Base-by-base conservation (phyloP, 2,329 filamentous ascomycete genomes). In the Fusarium poae region DNA sequence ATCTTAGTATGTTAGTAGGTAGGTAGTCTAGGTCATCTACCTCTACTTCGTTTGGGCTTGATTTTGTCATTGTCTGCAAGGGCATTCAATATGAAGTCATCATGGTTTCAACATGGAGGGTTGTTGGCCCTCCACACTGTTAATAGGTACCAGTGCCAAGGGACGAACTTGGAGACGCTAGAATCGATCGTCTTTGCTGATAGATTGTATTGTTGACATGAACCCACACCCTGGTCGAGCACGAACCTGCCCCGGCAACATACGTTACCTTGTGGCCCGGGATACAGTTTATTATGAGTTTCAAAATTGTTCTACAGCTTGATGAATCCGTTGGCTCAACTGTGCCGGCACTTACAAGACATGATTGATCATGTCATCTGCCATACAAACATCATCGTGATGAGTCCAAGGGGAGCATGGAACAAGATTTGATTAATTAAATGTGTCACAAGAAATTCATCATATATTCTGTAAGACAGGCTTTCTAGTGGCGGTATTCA, bases 401-500 rank as follows among this genome's bases (percentile, higher is more conserved):
- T 30, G 11, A 45, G n/a, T 45, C 4, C 18, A 21, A n/a, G 18
- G 43, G 12, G 15, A 29, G 18, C 25, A 20, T 37, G 46, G 18
- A 11, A 21, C 32, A 18, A 16, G 9, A 9, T 16, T 30, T 8
- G 15, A 39, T 27, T 18, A 12, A 50, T 39, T 20, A 39, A 37
- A 27, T 7, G 13, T n/a, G n/a, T 48, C 46, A 54, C 32, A 32
- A 25, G 25, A 51, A 51, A 21, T 55, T 15, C 27, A 37, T n/a
- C 20, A 20, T 30, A 13, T 48, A n/a, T 16, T 32, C 12, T 32
- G 13, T 7, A 53, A 52, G 46, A 18, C 43, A 35, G 21, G 18
- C 18, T 20, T 42, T 30, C 35, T 44, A 63, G 37, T 67, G 67
- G 59, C 45, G 42, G 54, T 61, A 50, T 69, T 32, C 45, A 55